Evolutionary conservation across 1,139 yeast genomes (phyloP).

Genomic region (Zygoascus meyerae): DNA sequence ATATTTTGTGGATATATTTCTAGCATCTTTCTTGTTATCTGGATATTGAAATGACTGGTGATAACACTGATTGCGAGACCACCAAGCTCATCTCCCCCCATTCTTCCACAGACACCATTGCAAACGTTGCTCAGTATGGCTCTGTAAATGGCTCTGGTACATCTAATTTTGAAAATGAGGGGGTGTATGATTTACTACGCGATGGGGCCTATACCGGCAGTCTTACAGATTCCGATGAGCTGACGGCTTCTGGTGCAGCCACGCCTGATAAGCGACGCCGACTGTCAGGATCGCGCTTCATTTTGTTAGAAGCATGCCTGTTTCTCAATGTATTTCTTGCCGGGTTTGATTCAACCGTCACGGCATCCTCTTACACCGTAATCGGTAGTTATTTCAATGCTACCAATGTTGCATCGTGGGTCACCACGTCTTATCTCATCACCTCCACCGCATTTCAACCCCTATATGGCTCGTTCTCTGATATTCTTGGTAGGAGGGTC

Average conservation of each 20-base stretch:
- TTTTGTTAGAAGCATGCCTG: conserved; percentile 3
- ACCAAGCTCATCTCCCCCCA: too few relatives aligned
- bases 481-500: conserved; percentile 13
- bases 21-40: too few relatives aligned
- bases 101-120: too few relatives aligned
- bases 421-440: conserved; percentile 14
- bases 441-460: conserved; percentile 15
- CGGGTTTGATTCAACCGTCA: conserved; percentile 14
- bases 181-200: background rate
- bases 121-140: too few relatives aligned
- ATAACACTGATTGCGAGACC: too few relatives aligned
- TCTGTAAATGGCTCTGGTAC: too few relatives aligned
- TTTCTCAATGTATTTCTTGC: conserved; percentile 13
- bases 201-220: background rate
- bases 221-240: background rate
- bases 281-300: conserved; percentile 1
- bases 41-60: too few relatives aligned
- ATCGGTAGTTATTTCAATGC: conserved; percentile 13
- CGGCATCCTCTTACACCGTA: conserved; percentile 13
- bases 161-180: background rate
- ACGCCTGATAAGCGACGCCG: background rate
- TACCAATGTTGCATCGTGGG: conserved; percentile 13
- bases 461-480: conserved; percentile 16
- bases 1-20: too few relatives aligned
- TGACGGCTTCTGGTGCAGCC: background rate